A percentile compares a stretch with the other conserved stretches of the same genome.
phyloP scores from a whole-genome alignment of 2,329 filamentous ascomycete species.

The Xylaria sp. region DNA sequence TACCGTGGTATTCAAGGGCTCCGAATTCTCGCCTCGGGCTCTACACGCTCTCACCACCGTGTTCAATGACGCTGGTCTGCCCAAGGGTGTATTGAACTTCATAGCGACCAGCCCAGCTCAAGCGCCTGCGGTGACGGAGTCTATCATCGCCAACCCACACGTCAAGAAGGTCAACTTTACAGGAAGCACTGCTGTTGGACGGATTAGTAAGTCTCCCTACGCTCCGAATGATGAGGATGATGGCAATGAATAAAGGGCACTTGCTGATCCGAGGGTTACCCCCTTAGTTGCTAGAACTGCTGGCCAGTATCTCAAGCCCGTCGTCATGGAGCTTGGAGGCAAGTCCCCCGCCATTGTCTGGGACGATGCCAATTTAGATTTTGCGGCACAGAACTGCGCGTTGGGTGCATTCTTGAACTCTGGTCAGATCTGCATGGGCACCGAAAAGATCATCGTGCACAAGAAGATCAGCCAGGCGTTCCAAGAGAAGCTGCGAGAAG shows the following conservation, averaged over 20 bases:
- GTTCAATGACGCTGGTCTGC: constrained; percentile 59
- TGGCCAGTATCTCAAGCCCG: constrained; percentile 61
- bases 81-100: constrained; percentile 59
- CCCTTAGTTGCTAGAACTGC: constrained; percentile 48
- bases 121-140: constrained; percentile 54
- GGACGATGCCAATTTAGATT: constrained; percentile 60
- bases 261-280: background rate
- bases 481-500: constrained; percentile 32
- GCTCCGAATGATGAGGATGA: background rate
- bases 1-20: constrained; percentile 59
- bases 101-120: constrained; percentile 53
- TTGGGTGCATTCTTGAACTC: constrained; percentile 56
- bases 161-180: constrained; percentile 69
- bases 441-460: constrained; percentile 62
- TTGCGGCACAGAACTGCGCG: constrained; percentile 54
- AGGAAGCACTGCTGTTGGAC: constrained; percentile 59
- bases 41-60: constrained; percentile 53
- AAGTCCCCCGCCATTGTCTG: constrained; percentile 63
- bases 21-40: constrained; percentile 52
- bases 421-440: constrained; percentile 67
- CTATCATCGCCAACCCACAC: constrained; percentile 54
- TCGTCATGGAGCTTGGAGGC: constrained; percentile 64
- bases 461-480: constrained; percentile 49
- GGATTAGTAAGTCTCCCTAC: constrained; percentile 39
- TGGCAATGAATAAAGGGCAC: background rate